Conservation (phyloP, 1,139 yeast genomes). For the Protomyces inouyei region DNA sequence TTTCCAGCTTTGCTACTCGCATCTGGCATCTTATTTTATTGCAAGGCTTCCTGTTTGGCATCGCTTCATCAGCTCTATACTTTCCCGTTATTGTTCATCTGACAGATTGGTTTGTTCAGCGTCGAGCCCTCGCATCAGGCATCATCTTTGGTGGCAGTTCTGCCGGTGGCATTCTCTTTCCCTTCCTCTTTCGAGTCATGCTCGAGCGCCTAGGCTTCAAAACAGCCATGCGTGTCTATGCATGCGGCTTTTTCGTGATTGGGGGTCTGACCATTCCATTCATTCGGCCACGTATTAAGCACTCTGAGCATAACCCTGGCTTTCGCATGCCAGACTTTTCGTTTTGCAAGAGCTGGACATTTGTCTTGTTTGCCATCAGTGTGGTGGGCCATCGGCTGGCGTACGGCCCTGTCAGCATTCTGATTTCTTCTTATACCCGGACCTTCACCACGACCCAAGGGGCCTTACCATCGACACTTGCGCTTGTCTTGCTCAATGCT, state of each 20-base stretch:
- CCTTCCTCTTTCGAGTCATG: conserved; percentile 53
- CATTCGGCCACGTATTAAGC: conserved; percentile 10
- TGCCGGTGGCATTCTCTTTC: conserved; percentile 60
- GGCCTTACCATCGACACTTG: conserved; percentile 3
- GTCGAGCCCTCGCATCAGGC: conserved; percentile 58
- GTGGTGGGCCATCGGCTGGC: conserved; percentile 14
- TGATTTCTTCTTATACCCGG: conserved; percentile 1
- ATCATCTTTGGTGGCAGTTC: conserved; percentile 65
- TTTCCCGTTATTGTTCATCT: conserved; percentile 19
- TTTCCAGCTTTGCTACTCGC: conserved; percentile 8
- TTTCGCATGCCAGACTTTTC: conserved; percentile 3
- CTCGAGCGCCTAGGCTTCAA: conserved; percentile 49
- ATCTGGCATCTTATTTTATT: conserved; percentile 10
- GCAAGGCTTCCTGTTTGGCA: conserved; percentile 7
- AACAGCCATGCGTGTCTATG: conserved; percentile 19
- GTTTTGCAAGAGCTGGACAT: not conserved
- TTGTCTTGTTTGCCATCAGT: conserved; percentile 4
- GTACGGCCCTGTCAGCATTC: conserved; percentile 10
- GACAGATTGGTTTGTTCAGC: conserved; percentile 49
- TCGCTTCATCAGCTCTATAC: conserved; percentile 4
- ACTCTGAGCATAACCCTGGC: not conserved
- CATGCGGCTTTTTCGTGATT: conserved; percentile 2
- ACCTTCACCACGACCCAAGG: not conserved
- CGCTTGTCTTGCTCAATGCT: conserved; percentile 6
- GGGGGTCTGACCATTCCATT: conserved; percentile 6